Evolutionary conservation across 2,329 filamentous ascomycete genomes (phyloP).

Genomic region (Exophiala xenobiotica): DNA sequence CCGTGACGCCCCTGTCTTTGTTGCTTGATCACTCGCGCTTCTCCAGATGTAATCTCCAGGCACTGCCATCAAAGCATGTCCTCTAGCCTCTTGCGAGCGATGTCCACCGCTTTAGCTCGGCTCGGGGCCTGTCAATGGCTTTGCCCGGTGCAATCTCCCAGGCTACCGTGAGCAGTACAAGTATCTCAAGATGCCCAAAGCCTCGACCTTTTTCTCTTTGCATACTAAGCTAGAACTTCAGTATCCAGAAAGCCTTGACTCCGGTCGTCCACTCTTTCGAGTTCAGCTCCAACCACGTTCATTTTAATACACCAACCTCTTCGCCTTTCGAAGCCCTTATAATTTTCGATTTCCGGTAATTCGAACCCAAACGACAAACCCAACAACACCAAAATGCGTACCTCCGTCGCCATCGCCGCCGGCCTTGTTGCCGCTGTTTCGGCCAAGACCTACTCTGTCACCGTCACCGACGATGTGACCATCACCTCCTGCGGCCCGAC

Average conservation of each 20-base stretch:
- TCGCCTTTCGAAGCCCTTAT: constrained; percentile 12
- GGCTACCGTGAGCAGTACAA: constrained; percentile 21
- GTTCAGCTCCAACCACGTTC: constrained; percentile 29
- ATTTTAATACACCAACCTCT: constrained; percentile 20
- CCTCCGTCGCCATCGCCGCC: constrained; percentile 36
- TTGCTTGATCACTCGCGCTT: constrained; percentile 2
- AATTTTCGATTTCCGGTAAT: constrained; percentile 23
- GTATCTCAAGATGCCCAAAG: constrained; percentile 23
- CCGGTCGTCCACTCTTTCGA: constrained; percentile 33
- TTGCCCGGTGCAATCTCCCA: constrained; percentile 23
- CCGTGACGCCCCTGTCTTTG: constrained; percentile 8
- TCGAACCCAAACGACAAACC: constrained; percentile 13
- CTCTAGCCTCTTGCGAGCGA: not conserved
- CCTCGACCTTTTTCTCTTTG: constrained; percentile 14
- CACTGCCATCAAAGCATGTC: constrained; percentile 5
- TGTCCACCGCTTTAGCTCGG: constrained; percentile 16
- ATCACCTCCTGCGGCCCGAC: constrained; percentile 62
- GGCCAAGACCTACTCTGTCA: constrained; percentile 45
- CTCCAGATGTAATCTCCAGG: constrained; percentile 16
- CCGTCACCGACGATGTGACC: constrained; percentile 60
- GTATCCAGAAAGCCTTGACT: constrained; percentile 28
- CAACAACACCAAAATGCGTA: constrained; percentile 30
- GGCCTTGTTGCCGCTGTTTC: constrained; percentile 38
- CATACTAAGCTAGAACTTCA: constrained; percentile 28
- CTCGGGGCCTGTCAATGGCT: constrained; percentile 2